A percentile compares a stretch with the other conserved stretches of the same genome.
Evolutionary conservation across 73 alveolate species (phyloP).

Genomic region (Uronychia binucleata): DNA sequence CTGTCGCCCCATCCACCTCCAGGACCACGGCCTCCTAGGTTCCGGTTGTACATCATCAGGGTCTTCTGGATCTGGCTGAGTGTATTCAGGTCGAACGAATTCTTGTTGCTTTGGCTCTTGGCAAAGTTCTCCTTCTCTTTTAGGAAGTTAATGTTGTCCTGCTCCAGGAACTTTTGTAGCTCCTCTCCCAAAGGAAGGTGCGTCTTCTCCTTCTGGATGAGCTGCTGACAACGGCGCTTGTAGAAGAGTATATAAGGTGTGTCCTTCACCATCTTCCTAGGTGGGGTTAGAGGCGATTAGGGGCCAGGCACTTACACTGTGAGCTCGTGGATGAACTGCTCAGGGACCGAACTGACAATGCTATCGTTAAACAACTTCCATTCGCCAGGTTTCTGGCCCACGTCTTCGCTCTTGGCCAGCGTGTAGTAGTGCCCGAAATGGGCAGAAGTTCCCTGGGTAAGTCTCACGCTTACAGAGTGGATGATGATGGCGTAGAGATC

Average conservation of each 20-base stretch:
- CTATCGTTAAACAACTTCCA: slow-evolving; percentile 54
- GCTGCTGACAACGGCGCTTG: slow-evolving; percentile 2
- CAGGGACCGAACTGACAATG: slow-evolving; percentile 25
- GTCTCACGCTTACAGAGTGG: too few relatives aligned
- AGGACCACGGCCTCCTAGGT: background rate
- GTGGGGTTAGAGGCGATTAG: slow-evolving; percentile 1
- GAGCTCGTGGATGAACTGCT: background rate
- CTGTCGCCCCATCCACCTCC: background rate
- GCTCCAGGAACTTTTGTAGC: slow-evolving; percentile 6
- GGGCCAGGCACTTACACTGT: too few relatives aligned
- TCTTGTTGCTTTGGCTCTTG: background rate
- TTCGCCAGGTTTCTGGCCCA: background rate
- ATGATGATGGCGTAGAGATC: slow-evolving; percentile 16
- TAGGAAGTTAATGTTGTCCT: slow-evolving; percentile 3
- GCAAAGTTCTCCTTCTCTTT: slow-evolving; percentile 22
- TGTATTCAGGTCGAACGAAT: background rate
- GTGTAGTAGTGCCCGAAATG: slow-evolving; percentile 57
- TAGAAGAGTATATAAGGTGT: slow-evolving; percentile 55
- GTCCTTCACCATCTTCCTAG: slow-evolving; percentile 51
- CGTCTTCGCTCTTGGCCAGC: slow-evolving; percentile 11
- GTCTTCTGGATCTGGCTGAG: background rate
- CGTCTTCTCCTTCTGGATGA: background rate
- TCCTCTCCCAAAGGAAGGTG: background rate
- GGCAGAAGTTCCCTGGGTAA: slow-evolving; percentile 48
- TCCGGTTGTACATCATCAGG: background rate